Percentiles rank a stretch among this genome's conserved stretches.
Conservation (phyloP, 2,329 filamentous ascomycete genomes). For the Zalaria sp. region DNA sequence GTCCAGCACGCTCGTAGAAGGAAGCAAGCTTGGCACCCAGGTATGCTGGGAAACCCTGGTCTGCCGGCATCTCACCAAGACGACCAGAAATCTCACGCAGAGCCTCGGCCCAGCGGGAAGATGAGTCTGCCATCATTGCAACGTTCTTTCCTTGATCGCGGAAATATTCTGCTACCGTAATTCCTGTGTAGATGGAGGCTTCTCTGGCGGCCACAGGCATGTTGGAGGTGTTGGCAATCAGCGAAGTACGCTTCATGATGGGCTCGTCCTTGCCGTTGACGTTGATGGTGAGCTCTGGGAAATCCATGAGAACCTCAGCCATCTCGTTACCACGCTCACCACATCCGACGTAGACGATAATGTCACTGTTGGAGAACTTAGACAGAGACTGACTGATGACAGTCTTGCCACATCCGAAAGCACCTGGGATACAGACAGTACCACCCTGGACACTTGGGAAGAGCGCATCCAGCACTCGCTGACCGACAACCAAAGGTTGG, state of each 20-base stretch:
- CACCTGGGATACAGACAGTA: conserved; percentile 93
- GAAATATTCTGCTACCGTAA: conserved; percentile 93
- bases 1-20: conserved; percentile 97
- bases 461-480: conserved; percentile 88
- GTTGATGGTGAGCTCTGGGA: conserved; percentile 92
- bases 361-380: conserved; percentile 99
- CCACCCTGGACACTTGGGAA: conserved; percentile 96
- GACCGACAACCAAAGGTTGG: conserved; percentile 87
- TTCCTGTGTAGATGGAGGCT: conserved; percentile 96
- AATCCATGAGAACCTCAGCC: conserved; percentile 99
- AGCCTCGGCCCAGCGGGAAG: conserved; percentile 96
- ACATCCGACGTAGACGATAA: conserved; percentile 92
- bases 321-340: conserved; percentile 98
- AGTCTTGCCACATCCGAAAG: conserved; percentile 98
- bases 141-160: conserved; percentile 93
- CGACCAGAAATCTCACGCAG: conserved; percentile 97
- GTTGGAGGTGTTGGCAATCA: conserved; percentile 99
- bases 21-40: conserved; percentile 91
- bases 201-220: conserved; percentile 98
- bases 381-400: conserved; percentile 97
- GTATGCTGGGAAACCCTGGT: conserved; percentile 98
- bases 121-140: conserved; percentile 99
- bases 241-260: conserved; percentile 98
- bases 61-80: conserved; percentile 98
- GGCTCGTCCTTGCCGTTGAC: conserved; percentile 90